A percentile compares a stretch with the other conserved stretches of the same genome.
Evolutionary conservation across 2,329 filamentous ascomycete genomes (phyloP).

Genomic region (Pseudogymnoascus sp.): DNA sequence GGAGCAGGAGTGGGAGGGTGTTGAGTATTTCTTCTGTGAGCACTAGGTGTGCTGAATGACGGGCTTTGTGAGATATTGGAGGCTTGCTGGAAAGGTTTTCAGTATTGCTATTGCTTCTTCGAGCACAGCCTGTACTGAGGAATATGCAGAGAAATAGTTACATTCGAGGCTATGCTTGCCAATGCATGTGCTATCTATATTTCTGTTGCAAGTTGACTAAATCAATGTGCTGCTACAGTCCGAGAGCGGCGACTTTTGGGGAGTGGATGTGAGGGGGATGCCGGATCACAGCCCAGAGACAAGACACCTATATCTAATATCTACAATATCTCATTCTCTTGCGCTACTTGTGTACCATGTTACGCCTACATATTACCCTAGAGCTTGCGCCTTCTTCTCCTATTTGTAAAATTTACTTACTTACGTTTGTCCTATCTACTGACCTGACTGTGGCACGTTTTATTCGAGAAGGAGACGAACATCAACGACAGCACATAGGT

Average conservation of each 20-base stretch:
- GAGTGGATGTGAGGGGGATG: neutral
- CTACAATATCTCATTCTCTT: too few relatives aligned
- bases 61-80: neutral
- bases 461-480: neutral
- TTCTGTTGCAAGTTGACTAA: neutral
- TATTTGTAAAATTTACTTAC: neutral
- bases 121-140: neutral
- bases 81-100: neutral
- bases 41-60: neutral
- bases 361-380: neutral
- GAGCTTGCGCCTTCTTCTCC: neutral
- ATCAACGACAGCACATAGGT: neutral
- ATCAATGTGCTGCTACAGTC: neutral
- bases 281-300: too few relatives aligned
- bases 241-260: neutral
- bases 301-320: neutral
- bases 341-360: too few relatives aligned
- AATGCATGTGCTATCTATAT: neutral
- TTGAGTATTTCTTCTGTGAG: conserved; percentile 7
- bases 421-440: neutral
- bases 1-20: neutral
- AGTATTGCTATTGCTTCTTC: neutral
- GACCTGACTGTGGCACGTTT: neutral
- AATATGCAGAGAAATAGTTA: neutral
- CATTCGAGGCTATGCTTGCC: neutral